phyloP scores from a whole-genome alignment of 192 early-diverging fungal species.

The Coemansia sp. region DNA sequence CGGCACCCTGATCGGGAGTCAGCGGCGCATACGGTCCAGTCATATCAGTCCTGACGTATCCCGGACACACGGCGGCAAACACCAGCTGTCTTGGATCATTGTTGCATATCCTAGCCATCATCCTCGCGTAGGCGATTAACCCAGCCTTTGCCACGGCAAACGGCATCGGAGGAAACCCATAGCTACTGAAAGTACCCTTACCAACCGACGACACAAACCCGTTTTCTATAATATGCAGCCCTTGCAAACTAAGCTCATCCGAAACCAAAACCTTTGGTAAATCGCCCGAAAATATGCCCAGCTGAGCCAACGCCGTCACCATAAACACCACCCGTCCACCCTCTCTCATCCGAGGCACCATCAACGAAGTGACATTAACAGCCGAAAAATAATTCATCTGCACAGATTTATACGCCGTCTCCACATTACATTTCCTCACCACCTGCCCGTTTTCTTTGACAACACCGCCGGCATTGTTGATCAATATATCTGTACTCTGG shows the following conservation, averaged over 20 bases:
- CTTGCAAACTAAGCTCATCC: slow-evolving; percentile 31
- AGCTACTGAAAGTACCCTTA: slow-evolving; percentile 35
- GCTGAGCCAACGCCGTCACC: slow-evolving; percentile 49
- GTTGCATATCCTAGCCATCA: slow-evolving; percentile 33
- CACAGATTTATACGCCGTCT: slow-evolving; percentile 31
- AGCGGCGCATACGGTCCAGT: slow-evolving; percentile 48
- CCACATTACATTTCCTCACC: slow-evolving; percentile 33
- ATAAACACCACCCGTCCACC: slow-evolving; percentile 40
- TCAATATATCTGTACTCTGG: slow-evolving; percentile 43
- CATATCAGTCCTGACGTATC: slow-evolving; percentile 47
- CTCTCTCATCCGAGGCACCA: slow-evolving; percentile 40
- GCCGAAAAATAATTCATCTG: slow-evolving; percentile 50
- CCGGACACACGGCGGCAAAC: slow-evolving; percentile 54
- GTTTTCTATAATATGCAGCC: slow-evolving; percentile 50
- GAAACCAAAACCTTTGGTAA: slow-evolving; percentile 45
- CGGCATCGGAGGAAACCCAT: slow-evolving; percentile 54
- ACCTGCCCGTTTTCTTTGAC: slow-evolving; percentile 5
- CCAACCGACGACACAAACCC: slow-evolving; percentile 50
- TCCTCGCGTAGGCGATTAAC: slow-evolving; percentile 45
- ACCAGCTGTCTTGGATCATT: slow-evolving; percentile 28
- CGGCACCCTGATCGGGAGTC: slow-evolving; percentile 47
- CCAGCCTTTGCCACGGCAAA: slow-evolving; percentile 55
- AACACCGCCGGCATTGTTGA: slow-evolving; percentile 54
- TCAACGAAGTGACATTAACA: slow-evolving; percentile 29
- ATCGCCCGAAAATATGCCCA: slow-evolving; percentile 55